Evolutionary conservation across 345 rosid genomes (phyloP).

Genomic region (Iberis pinnata): DNA sequence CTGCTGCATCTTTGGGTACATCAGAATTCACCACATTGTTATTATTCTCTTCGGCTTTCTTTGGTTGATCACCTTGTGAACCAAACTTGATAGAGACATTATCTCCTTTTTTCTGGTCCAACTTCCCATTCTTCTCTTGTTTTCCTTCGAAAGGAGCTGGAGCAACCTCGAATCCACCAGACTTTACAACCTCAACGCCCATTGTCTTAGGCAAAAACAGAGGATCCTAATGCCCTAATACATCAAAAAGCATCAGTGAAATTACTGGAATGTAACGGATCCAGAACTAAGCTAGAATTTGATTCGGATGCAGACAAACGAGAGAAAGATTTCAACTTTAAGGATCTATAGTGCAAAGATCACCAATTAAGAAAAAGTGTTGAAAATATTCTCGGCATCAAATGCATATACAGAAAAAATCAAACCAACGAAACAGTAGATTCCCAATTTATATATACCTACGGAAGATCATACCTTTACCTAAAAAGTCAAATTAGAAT

Average conservation of each 20-base stretch:
- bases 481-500: slow-evolving; percentile 10
- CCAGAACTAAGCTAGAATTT: neutral
- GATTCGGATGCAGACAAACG: neutral
- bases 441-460: neutral
- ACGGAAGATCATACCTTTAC: slow-evolving; percentile 13
- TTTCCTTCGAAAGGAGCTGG: slow-evolving; percentile 46
- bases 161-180: slow-evolving; percentile 59
- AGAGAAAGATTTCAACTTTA: slow-evolving; percentile 15
- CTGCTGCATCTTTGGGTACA: slow-evolving; percentile 55
- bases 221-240: slow-evolving; percentile 17
- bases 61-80: slow-evolving; percentile 48
- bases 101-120: slow-evolving; percentile 36
- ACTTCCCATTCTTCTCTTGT: slow-evolving; percentile 44
- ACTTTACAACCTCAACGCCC: slow-evolving; percentile 66
- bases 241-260: neutral
- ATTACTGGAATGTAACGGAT: slow-evolving; percentile 1
- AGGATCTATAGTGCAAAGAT: slow-evolving; percentile 6
- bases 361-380: neutral
- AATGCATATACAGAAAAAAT: slow-evolving; percentile 1
- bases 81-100: slow-evolving; percentile 47
- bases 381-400: neutral
- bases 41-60: slow-evolving; percentile 33
- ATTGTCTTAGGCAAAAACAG: slow-evolving; percentile 30
- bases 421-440: neutral
- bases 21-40: slow-evolving; percentile 32